Conservation (phyloP, 495 filamentous ascomycete genomes). For the Xanthoparmelia taractica region DNA sequence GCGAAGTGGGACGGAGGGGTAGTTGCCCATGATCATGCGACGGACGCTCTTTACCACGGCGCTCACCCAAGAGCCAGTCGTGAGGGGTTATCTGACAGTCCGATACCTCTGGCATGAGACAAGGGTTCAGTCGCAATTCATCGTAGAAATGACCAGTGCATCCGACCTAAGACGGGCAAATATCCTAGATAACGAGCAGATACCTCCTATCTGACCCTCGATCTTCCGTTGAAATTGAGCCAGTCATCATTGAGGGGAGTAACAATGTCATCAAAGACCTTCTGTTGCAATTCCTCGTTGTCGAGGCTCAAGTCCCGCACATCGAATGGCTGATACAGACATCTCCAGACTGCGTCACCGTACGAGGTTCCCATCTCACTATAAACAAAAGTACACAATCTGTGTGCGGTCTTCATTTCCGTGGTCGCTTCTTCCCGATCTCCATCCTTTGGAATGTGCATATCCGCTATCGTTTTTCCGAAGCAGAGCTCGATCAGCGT, state of each 20-base stretch:
- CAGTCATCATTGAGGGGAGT: constrained; percentile 4
- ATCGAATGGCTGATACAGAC: constrained; percentile 28
- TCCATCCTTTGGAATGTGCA: constrained; percentile 26
- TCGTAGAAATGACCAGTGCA: no score
- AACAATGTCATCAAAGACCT: constrained; percentile 26
- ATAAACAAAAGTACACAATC: constrained; percentile 25
- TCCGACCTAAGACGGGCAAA: no score
- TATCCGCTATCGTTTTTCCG: constrained; percentile 25
- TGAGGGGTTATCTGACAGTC: no score
- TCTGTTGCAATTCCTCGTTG: constrained; percentile 26
- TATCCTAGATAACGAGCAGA: background rate
- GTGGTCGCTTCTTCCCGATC: constrained; percentile 22
- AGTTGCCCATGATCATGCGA: no score
- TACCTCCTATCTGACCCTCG: background rate
- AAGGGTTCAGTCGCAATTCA: no score
- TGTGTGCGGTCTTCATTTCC: constrained; percentile 26
- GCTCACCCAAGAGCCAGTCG: no score
- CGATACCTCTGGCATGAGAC: no score
- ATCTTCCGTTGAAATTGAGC: background rate
- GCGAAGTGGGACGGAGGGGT: no score
- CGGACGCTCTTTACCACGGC: no score
- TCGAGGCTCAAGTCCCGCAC: constrained; percentile 24
- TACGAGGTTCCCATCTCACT: constrained; percentile 28
- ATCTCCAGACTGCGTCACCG: constrained; percentile 31
- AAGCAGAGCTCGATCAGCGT: constrained; percentile 34